A percentile compares a stretch with the other conserved stretches of the same genome.
These are phyloP conservation scores for Komagataella mondaviorum DNA, from an alignment of 805 yeast species.

Conservation along the genomic window DNA sequence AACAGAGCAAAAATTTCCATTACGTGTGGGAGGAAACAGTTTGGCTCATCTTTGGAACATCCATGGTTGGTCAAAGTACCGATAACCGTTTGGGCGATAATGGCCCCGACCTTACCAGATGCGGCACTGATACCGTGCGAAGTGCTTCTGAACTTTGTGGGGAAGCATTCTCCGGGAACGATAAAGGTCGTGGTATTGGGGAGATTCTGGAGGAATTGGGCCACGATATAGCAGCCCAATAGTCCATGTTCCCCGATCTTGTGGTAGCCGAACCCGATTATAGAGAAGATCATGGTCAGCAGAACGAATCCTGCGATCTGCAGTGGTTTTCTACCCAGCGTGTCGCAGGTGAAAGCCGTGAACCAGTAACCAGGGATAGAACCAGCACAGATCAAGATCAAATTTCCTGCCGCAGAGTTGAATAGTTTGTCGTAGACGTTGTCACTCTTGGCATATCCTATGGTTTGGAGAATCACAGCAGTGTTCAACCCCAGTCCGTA, in stretches of 20 bases:
- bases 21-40: slow-evolving; percentile 72
- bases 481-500: slow-evolving; percentile 69
- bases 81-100: slow-evolving; percentile 53
- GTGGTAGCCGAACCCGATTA: slow-evolving; percentile 46
- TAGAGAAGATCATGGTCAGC: slow-evolving; percentile 39
- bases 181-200: slow-evolving; percentile 54
- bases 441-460: slow-evolving; percentile 52
- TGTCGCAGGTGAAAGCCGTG: slow-evolving; percentile 39
- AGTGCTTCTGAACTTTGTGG: slow-evolving; percentile 51
- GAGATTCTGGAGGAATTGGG: slow-evolving; percentile 53
- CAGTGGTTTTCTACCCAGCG: slow-evolving; percentile 43
- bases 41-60: slow-evolving; percentile 38
- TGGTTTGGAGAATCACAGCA: slow-evolving; percentile 56
- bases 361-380: slow-evolving; percentile 54
- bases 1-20: slow-evolving; percentile 77
- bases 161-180: slow-evolving; percentile 54
- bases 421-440: slow-evolving; percentile 27
- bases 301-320: slow-evolving; percentile 43
- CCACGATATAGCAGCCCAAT: slow-evolving; percentile 44
- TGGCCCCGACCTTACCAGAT: slow-evolving; percentile 51
- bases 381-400: slow-evolving; percentile 46
- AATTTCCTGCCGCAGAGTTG: slow-evolving; percentile 36
- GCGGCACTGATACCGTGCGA: slow-evolving; percentile 61
- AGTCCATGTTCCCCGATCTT: slow-evolving; percentile 29
- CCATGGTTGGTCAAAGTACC: slow-evolving; percentile 65